phyloP scores from a whole-genome alignment of 257 asterid species.

The Linderniella brevidens region DNA sequence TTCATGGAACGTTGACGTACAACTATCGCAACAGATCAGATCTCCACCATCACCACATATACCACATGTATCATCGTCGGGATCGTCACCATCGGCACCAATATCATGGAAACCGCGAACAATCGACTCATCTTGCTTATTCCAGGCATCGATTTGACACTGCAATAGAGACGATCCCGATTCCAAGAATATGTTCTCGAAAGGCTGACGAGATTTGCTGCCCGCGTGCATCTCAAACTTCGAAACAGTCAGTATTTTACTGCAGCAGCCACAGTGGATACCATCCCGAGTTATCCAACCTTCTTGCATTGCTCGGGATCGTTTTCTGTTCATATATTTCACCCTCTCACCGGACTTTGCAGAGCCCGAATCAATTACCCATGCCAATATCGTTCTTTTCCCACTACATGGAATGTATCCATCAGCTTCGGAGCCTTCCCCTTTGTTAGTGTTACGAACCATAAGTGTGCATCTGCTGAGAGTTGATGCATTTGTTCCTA shows the following conservation, averaged over 20 bases:
- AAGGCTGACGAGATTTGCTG: constrained; percentile 78
- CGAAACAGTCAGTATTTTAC: constrained; percentile 80
- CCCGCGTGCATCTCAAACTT: constrained; percentile 98
- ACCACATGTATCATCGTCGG: constrained; percentile 90
- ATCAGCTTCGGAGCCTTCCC: constrained; percentile 41
- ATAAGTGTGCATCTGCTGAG: constrained; percentile 73
- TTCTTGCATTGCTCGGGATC: constrained; percentile 62
- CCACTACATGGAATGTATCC: constrained; percentile 68
- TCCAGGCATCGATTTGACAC: constrained; percentile 90
- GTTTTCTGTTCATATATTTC: constrained; percentile 79
- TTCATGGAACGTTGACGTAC: constrained; percentile 96
- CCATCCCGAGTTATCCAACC: constrained; percentile 98
- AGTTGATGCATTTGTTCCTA: constrained; percentile 33
- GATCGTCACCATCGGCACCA: constrained; percentile 65
- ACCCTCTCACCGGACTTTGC: constrained; percentile 64
- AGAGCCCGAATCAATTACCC: constrained; percentile 73
- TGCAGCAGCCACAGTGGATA: constrained; percentile 93
- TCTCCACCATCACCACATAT: constrained; percentile 98
- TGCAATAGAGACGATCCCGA: constrained; percentile 76
- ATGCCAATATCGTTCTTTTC: constrained; percentile 73
- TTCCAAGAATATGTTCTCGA: constrained; percentile 68
- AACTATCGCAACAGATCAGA: constrained; percentile 91
- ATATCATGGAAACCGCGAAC: constrained; percentile 39
- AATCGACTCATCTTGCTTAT: constrained; percentile 51
- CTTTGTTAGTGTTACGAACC: constrained; percentile 54